These are phyloP conservation scores for Podospora pseudoanserina DNA, from an alignment of 495 filamentous ascomycete genomes.

Conservation along the genomic window DNA sequence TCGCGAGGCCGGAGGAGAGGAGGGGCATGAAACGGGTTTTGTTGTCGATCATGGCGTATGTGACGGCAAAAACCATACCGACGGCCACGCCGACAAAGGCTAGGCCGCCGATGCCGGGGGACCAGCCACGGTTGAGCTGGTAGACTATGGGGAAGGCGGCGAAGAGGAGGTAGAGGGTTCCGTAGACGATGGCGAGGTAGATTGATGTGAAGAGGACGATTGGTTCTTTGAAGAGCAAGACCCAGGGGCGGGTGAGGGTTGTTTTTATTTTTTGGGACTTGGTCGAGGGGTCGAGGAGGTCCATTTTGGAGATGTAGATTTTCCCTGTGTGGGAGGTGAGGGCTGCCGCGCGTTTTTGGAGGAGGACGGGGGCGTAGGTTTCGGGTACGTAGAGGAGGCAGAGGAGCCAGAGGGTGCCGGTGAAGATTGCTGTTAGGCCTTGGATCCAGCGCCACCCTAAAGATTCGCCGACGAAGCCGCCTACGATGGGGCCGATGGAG, in stretches of 20 bases:
- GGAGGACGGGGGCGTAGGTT: constrained; percentile 71
- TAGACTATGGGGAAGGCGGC: constrained; percentile 86
- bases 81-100: constrained; percentile 77
- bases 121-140: constrained; percentile 63
- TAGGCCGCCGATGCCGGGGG: constrained; percentile 67
- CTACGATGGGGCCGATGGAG: constrained; percentile 55
- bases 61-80: constrained; percentile 66
- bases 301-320: constrained; percentile 49
- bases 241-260: constrained; percentile 63
- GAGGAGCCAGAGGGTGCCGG: constrained; percentile 56
- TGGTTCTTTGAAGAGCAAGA: constrained; percentile 73
- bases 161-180: constrained; percentile 86
- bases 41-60: constrained; percentile 67
- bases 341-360: constrained; percentile 64
- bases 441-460: constrained; percentile 66
- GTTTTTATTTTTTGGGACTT: constrained; percentile 44
- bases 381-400: constrained; percentile 73
- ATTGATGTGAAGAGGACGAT: constrained; percentile 77
- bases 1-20: constrained; percentile 38
- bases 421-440: constrained; percentile 66
- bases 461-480: constrained; percentile 52
- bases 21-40: background rate
- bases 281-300: constrained; percentile 55
- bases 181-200: constrained; percentile 74
- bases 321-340: constrained; percentile 69